Evolutionary conservation across 1,139 yeast genomes (phyloP).

Genomic region (Protomyces lactucae-debilis): DNA sequence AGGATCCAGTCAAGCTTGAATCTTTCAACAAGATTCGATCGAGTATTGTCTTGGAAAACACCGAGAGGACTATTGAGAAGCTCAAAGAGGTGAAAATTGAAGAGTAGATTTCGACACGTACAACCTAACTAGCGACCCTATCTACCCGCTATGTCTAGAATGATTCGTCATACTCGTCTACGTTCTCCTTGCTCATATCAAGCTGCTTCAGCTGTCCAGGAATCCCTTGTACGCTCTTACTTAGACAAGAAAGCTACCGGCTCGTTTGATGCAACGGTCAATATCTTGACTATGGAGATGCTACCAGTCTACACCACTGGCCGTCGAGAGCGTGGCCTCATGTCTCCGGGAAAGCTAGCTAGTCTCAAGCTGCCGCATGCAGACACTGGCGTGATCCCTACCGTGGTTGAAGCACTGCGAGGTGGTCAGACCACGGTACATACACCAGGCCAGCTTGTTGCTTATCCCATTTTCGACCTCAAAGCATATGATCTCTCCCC

Average conservation of each 20-base stretch:
- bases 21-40: neutral
- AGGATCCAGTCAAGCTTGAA: neutral
- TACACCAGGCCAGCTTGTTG: conserved; percentile 90
- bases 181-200: conserved; percentile 45
- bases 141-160: neutral
- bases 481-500: conserved; percentile 48
- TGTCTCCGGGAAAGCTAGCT: neutral
- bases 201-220: conserved; percentile 61
- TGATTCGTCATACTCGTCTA: conserved; percentile 3
- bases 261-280: conserved; percentile 41
- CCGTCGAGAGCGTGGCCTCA: conserved; percentile 56
- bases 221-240: conserved; percentile 54
- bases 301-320: conserved; percentile 87
- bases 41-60: neutral
- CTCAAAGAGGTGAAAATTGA: neutral
- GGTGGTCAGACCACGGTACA: conserved; percentile 99
- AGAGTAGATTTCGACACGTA: neutral
- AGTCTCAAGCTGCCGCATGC: neutral
- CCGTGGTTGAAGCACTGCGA: conserved; percentile 69
- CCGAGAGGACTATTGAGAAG: neutral
- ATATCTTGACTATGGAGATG: conserved; percentile 70
- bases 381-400: conserved; percentile 40
- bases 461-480: conserved; percentile 76
- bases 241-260: conserved; percentile 49
- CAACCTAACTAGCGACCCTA: neutral